phyloP scores from a whole-genome alignment of 257 asterid species.

The Penstemon newberryi region DNA sequence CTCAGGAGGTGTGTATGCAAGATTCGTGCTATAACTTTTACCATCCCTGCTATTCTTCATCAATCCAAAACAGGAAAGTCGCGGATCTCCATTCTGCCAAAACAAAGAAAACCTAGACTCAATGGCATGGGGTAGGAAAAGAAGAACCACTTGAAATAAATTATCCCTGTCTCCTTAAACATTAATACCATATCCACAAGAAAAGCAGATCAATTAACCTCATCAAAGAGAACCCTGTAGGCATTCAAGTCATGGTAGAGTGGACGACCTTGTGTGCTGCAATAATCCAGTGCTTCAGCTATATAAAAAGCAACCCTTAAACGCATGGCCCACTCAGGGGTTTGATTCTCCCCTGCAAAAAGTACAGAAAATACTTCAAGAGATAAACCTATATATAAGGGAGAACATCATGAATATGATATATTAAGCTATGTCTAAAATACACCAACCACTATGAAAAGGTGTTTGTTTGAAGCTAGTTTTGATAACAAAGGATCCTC shows the following conservation, averaged over 20 bases:
- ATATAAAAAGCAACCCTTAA: slow-evolving; percentile 87
- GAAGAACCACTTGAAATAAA: slow-evolving; percentile 3
- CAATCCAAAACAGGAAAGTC: slow-evolving; percentile 93
- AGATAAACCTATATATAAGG: slow-evolving; percentile 10
- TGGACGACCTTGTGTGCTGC: slow-evolving; percentile 87
- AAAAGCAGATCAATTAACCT: slow-evolving; percentile 49
- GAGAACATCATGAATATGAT: slow-evolving; percentile 12
- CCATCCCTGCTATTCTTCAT: slow-evolving; percentile 99
- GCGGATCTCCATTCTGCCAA: slow-evolving; percentile 88
- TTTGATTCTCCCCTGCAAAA: slow-evolving; percentile 88
- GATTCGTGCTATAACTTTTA: slow-evolving; percentile 96
- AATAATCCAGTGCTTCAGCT: slow-evolving; percentile 94
- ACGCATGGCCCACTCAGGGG: slow-evolving; percentile 98
- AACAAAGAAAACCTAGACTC: not conserved
- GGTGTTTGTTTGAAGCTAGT: not conserved
- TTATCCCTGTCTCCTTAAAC: slow-evolving; percentile 10
- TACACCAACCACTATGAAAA: slow-evolving; percentile 9
- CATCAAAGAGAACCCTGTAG: slow-evolving; percentile 93
- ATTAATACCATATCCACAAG: slow-evolving; percentile 21
- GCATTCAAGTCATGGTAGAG: slow-evolving; percentile 97
- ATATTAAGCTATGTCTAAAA: not conserved
- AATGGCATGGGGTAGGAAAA: not conserved
- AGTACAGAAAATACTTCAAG: slow-evolving; percentile 22
- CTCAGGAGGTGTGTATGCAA: slow-evolving; percentile 98
- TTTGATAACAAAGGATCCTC: not conserved